Evolutionary conservation across 768 basidiomycete species (phyloP), one percentile per base, ranked within the genome.

Genomic region (Leccinum obscurum): DNA sequence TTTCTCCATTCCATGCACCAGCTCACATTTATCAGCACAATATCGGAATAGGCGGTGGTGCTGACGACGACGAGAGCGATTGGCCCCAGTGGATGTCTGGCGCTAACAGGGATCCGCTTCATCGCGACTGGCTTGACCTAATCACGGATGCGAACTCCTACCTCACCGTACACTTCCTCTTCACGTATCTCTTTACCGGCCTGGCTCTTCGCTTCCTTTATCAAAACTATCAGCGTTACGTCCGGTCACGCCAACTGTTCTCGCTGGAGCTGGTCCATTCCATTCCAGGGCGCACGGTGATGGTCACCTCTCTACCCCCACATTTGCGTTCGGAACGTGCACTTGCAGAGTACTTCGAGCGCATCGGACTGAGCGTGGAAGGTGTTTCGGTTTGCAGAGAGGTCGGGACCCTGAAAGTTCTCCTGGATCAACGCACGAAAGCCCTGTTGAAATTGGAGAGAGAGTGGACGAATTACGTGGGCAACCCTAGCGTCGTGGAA

Each of bases 201-300:
- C 85, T 98, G 55, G 83, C 93, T 1, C 83, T 98, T 58, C 87
- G 87, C 61, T 92, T 92, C 76, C 85, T 96, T 55, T 87, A 93
- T 79, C 85, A 86, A 63, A 97, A 95, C 73, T 98, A 95, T 73
- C 82, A 85, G 41, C 86, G 89, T 24, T 97, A 94, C 77, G 84
- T 98, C 59, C 89, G 89, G 24, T 87, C 93, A 0, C 87, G 97
- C 1, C 97, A 98, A 70, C 83, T 97, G 11, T 98, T 95, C 77
- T 92, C 93, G 0, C 80, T 99, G 37, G 95, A 98, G 71, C 85
- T 97, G 17, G 95, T 95, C 13, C 94, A 97, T 68, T 95, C 93
- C 11, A 92, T 98, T 49, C 89, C 95, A 0, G 93, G 95, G 1
- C 87, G 96, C 24, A 98, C 97, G 0, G 90, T 98, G 30, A 83